Base-by-base conservation (phyloP, 257 asterid species). In the Solanum sitiens region DNA sequence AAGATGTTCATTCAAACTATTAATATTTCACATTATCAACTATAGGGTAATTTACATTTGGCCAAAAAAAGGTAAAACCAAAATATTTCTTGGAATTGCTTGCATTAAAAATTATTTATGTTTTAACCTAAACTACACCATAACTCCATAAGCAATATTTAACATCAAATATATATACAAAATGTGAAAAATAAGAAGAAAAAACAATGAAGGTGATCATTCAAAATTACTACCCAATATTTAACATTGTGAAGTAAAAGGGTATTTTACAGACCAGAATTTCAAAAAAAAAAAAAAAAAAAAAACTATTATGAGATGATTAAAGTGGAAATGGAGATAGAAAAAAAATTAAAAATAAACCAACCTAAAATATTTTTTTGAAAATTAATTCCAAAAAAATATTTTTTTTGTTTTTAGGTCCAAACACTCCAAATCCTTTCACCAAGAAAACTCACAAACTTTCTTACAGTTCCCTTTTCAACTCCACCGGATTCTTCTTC, bases 391-490 rank as follows among this genome's bases (percentile, higher is more conserved):
- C 14, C 50, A 59, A 65, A 23, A 35, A 84, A 8, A 37, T 10
- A 11, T 10, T 37, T 7, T 33, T 2, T 71, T 4, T 32, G 25
- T 56, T 18, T 70, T 92, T 87, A 93, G 8, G 93, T 94, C 98
- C 96, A 94, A 91, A 93, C 95, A n/a, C 95, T 72, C 98, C 98
- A 94, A 87, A 93, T 88, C 89, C 89, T 93, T 87, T 93, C 96
- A 11, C 98, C 98, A 73, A 94, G 88, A 83, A 93, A 93, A 63
- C 94, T 93, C 88, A 94, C 93, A 87, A 94, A 91, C 75, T 91
- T 93, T 87, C 95, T 89, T 47, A 94, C 93, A 1, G 98, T 89
- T 3, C 96, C 95, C 35, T 87, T 92, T 91, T 91, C 96, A 27
- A 44, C 92, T 42, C 27, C 91, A 47, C 59, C 83, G 15, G n/a